Base-by-base conservation (phyloP, 495 filamentous ascomycete species). In the Penicillium taxi region DNA sequence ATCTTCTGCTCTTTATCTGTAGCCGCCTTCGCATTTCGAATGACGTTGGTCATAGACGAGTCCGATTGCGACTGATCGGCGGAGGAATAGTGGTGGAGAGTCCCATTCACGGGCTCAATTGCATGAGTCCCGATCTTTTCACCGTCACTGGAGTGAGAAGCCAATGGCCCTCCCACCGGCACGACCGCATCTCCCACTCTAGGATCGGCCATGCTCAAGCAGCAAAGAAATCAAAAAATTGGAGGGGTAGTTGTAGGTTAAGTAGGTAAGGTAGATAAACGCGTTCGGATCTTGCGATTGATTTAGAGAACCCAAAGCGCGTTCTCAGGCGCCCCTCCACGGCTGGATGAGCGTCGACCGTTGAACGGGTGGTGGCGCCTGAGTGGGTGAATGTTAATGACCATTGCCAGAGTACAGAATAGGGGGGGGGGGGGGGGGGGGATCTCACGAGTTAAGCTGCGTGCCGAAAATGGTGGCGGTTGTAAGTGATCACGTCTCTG, bases 351-450 rank as follows among this genome's bases (percentile, higher is more conserved):
- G 76, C 89, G 90, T 73, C 86, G 86, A 80, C 83, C 84, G 78
- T 93, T 90, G 81, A 84, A 94, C 70, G 88, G 87, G 79, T 96
- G 84, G 72, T 96, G 90, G 68, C 82, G 77, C 55, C 90, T 91
- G 55, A 15, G 45, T 38, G 29, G n/a, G 15, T 26, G 48, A n/a
- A n/a, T n/a, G 56, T 27, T 30, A 37, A 16, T 26, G 6, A 2
- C n/a, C n/a, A n/a, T n/a, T n/a, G n/a, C n/a, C n/a, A n/a, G n/a
- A n/a, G n/a, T n/a, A n/a, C n/a, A n/a, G n/a, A n/a, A n/a, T n/a
- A n/a, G n/a, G n/a, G n/a, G n/a, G n/a, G n/a, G n/a, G n/a, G n/a
- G n/a, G n/a, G n/a, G n/a, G n/a, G n/a, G n/a, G n/a, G 38, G 26
- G 12, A 9, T 65, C 66, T 55, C 40, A 70, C 66, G 66, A 70